phyloP scores from a whole-genome alignment of 1,139 yeast genomes.

The Kluyveromyces sp. region DNA sequence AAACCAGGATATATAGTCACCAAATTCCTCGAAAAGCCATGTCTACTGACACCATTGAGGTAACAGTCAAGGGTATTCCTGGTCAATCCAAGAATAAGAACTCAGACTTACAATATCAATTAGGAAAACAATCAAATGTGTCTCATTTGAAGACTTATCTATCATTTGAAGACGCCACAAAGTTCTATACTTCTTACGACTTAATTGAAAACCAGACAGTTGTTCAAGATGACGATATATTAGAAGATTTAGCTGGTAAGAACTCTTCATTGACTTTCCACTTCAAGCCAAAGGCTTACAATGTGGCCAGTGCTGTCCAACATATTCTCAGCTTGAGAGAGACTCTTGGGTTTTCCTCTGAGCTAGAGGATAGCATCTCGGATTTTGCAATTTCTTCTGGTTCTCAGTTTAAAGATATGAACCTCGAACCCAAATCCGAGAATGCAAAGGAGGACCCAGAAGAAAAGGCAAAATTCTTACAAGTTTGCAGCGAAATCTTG shows the following conservation, averaged over 20 bases:
- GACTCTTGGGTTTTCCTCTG: slow-evolving; percentile 27
- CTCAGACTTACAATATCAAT: slow-evolving; percentile 19
- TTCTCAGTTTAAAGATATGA: slow-evolving; percentile 22
- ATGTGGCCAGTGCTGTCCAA: slow-evolving; percentile 25
- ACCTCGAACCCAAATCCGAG: slow-evolving; percentile 10
- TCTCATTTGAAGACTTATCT: slow-evolving; percentile 23
- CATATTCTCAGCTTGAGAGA: slow-evolving; percentile 29
- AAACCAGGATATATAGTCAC: not conserved
- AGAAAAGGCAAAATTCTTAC: slow-evolving; percentile 26
- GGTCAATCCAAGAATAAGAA: slow-evolving; percentile 6
- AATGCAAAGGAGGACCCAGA: slow-evolving; percentile 14
- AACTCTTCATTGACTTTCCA: slow-evolving; percentile 16
- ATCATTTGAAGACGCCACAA: slow-evolving; percentile 21
- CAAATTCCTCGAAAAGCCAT: not conserved
- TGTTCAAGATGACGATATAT: slow-evolving; percentile 16
- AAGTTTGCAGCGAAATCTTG: slow-evolving; percentile 23
- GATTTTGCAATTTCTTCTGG: slow-evolving; percentile 28
- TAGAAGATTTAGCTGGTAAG: slow-evolving; percentile 17
- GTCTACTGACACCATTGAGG: slow-evolving; percentile 3
- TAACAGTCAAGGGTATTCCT: slow-evolving; percentile 2
- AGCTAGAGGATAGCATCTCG: slow-evolving; percentile 25
- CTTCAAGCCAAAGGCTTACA: slow-evolving; percentile 24
- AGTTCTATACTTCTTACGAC: slow-evolving; percentile 23
- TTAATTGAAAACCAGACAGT: slow-evolving; percentile 15
- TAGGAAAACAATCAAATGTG: slow-evolving; percentile 21